Evolutionary conservation across 106 monocot species (phyloP), one percentile per base, ranked within the genome.

Genomic region (Agapanthus africanus): DNA sequence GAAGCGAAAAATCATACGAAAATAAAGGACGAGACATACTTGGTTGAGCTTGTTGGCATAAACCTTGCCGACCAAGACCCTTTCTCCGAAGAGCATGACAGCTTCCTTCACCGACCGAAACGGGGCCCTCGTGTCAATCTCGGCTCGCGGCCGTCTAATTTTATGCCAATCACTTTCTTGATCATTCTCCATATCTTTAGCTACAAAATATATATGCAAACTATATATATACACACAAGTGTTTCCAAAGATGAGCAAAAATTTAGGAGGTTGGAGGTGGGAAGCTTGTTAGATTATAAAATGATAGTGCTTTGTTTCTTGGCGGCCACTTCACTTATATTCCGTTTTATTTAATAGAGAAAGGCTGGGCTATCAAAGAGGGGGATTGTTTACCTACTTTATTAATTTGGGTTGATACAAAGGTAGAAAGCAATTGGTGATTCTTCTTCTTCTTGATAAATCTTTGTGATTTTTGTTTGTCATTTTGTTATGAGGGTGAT

Each of bases 31-130:
- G 19, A 47, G 13, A 2, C 13, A 19, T 47, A 87, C 91, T 72
- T 84, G 66, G n/a, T 50, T 68, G 41, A 77, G 69, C 80, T 71
- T 77, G 69, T 73, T 66, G 6, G 83, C 70, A 28, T 74, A 76
- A 32, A 86, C 54, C 69, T 86, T 74, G 38, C 79, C 80, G 0
- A 78, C 81, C 25, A 93, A 74, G 44, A 93, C 72, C 59, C 70
- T 54, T 69, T 93, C 93, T 11, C 93, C 88, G 51, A 84, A 91
- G 62, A 87, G 66, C 73, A 74, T 34, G 46, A 87, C 83, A 22
- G 90, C 86, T 49, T 91, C 90, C 79, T 87, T 91, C 46, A 91
- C 90, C 9, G 90, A 91, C 40, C 73, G 63, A 65, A 91, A 91
- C 19, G 90, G 86, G 1, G 78, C 74, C 18, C 77, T 76, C 1